Conservation (phyloP, 108 stramenopile species). For the Cyclotella choctawhatcheeana region DNA sequence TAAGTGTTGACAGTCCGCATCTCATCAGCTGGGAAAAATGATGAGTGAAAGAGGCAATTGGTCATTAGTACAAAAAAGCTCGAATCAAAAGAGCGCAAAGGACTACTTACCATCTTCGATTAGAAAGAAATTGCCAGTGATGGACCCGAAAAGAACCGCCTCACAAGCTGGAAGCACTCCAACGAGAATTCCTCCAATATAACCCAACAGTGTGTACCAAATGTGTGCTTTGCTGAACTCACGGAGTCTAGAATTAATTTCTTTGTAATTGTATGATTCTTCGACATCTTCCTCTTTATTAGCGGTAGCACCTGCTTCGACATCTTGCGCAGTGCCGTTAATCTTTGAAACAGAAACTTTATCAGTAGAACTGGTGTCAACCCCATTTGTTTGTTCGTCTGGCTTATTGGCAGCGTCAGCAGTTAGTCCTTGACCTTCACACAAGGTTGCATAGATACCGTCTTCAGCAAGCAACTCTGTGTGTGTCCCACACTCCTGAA, state of each 20-base stretch:
- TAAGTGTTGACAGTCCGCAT: conserved; percentile 13
- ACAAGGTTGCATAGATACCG: conserved; percentile 53
- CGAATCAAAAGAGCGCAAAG: not conserved
- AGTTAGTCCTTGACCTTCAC: conserved; percentile 51
- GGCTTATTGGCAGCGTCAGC: conserved; percentile 14
- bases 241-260: conserved; percentile 14
- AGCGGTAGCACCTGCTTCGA: conserved; percentile 8
- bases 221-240: conserved; percentile 20
- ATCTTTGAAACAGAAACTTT: not conserved
- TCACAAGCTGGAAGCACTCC: conserved; percentile 28
- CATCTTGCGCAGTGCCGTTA: not conserved
- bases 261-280: conserved; percentile 1
- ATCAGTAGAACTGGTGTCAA: not conserved
- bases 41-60: not conserved
- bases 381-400: not conserved
- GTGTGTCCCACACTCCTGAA: conserved; percentile 81
- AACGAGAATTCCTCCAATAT: conserved; percentile 21
- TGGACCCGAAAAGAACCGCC: conserved; percentile 37
- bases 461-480: conserved; percentile 58
- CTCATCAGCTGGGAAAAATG: conserved; percentile 12
- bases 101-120: conserved; percentile 13
- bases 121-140: conserved; percentile 38
- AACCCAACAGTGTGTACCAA: conserved; percentile 20
- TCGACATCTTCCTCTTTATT: conserved; percentile 9
- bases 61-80: not conserved